These are phyloP conservation scores for Tetradesmus obliquus DNA, from an alignment of 139 green algal genomes.

Conservation along the genomic window DNA sequence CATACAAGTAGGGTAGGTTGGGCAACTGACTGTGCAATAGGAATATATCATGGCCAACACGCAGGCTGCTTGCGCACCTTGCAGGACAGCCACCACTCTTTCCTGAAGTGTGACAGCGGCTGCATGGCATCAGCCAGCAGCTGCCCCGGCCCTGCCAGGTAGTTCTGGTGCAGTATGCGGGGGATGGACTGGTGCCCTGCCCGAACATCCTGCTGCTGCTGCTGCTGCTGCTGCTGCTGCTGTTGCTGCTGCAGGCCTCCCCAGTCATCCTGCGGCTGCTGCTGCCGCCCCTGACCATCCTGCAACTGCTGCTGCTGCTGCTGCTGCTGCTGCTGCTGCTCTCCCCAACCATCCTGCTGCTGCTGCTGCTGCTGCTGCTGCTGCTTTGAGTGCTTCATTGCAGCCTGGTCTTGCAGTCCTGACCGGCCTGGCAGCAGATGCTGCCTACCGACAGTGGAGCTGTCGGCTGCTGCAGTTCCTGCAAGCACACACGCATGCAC, in stretches of 20 bases:
- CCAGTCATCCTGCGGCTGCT: not conserved
- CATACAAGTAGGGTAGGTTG: too few species aligned
- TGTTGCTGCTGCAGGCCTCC: not conserved
- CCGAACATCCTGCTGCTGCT: not conserved
- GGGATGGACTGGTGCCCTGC: constrained; percentile 14
- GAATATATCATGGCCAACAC: constrained; percentile 9
- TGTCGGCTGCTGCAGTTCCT: not conserved
- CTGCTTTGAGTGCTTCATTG: not conserved
- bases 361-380: not conserved
- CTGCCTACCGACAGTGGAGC: not conserved
- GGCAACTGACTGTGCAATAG: too few species aligned
- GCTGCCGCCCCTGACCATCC: not conserved
- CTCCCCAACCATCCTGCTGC: not conserved
- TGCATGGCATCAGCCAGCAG: not conserved
- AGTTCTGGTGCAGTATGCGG: constrained; percentile 45
- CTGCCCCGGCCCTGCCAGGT: constrained; percentile 42
- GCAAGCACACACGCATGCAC: not conserved
- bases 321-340: not conserved
- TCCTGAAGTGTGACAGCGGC: not conserved
- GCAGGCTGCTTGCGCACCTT: constrained; percentile 24
- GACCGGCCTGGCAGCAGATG: not conserved
- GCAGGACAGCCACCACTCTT: constrained; percentile 47
- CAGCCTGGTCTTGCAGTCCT: not conserved
- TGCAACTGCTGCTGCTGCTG: not conserved
- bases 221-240: not conserved